Evolutionary conservation across 192 early-diverging fungal genomes (phyloP).

Genomic region (Haplosporangium gracile): DNA sequence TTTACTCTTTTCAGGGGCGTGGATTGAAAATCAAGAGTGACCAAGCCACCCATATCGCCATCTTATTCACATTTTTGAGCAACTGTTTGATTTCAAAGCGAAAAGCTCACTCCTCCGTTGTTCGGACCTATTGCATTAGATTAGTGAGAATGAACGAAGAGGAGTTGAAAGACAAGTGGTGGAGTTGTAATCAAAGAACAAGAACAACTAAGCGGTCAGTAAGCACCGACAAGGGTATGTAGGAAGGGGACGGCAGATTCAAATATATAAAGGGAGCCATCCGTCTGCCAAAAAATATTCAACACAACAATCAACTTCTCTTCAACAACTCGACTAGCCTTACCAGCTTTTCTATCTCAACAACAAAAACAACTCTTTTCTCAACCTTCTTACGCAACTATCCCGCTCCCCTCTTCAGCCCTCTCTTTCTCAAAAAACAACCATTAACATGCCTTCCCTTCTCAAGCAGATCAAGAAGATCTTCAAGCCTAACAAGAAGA

Average conservation of each 20-base stretch:
- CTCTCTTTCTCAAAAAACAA: not conserved
- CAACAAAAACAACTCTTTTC: no score
- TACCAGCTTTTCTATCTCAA: not conserved
- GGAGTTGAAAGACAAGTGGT: not conserved
- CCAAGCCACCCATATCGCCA: constrained; percentile 4
- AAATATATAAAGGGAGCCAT: not conserved
- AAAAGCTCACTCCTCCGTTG: not conserved
- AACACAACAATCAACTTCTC: not conserved
- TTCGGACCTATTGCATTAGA: not conserved
- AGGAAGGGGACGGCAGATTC: no score
- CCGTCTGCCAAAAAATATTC: not conserved
- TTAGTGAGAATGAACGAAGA: not conserved
- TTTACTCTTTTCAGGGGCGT: not conserved
- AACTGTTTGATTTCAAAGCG: not conserved
- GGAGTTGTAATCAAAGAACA: not conserved
- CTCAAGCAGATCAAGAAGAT: constrained; percentile 46
- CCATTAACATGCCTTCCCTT: constrained; percentile 49
- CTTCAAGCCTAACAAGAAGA: constrained; percentile 43
- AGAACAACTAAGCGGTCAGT: not conserved
- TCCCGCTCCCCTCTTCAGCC: not conserved
- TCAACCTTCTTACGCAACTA: not conserved
- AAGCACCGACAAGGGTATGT: not conserved
- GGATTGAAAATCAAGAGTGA: not conserved
- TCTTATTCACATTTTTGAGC: not conserved
- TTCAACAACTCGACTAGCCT: constrained; percentile 5